A percentile compares a stretch with the other conserved stretches of the same genome.
These are phyloP conservation scores for Verruconis gallopava DNA, from an alignment of 2,329 filamentous ascomycete species.

Conservation along the genomic window DNA sequence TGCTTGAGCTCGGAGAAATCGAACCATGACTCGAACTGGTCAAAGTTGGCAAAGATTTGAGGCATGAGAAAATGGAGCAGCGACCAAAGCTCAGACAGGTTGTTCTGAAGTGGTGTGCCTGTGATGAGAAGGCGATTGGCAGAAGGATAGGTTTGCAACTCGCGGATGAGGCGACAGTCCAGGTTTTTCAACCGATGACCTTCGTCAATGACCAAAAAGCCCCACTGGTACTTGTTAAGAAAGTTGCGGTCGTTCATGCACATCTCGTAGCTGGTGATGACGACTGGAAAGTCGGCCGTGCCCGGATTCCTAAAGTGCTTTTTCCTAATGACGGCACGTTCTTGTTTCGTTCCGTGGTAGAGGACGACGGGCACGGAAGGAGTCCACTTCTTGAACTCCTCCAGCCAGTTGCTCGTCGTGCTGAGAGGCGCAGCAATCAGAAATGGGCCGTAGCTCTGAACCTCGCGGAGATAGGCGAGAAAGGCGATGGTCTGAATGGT, in stretches of 20 bases:
- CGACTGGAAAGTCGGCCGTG: constrained; percentile 66
- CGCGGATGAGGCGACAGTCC: constrained; percentile 80
- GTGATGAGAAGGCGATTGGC: constrained; percentile 87
- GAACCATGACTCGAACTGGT: constrained; percentile 91
- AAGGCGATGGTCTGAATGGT: constrained; percentile 84
- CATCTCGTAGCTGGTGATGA: constrained; percentile 94
- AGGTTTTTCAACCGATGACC: constrained; percentile 96
- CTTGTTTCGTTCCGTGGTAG: constrained; percentile 73
- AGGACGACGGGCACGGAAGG: constrained; percentile 77
- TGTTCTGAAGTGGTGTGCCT: constrained; percentile 90
- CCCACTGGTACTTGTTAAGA: constrained; percentile 78
- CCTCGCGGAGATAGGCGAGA: constrained; percentile 75
- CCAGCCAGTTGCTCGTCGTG: constrained; percentile 89
- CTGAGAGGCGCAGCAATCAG: constrained; percentile 82
- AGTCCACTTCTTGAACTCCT: constrained; percentile 85
- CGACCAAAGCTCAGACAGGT: constrained; percentile 89
- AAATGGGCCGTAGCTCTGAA: constrained; percentile 79
- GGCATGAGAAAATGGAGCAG: constrained; percentile 86
- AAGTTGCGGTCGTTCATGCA: constrained; percentile 79
- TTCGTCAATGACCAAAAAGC: constrained; percentile 97
- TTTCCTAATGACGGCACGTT: constrained; percentile 63
- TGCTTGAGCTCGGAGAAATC: constrained; percentile 78
- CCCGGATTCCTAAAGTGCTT: constrained; percentile 59
- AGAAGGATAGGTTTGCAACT: constrained; percentile 77
- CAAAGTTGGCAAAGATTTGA: constrained; percentile 83